A percentile compares a stretch with the other conserved stretches of the same genome.
These are phyloP conservation scores for Geotrichum citri-aurantii DNA, from an alignment of 1,139 yeast genomes.

Conservation along the genomic window DNA sequence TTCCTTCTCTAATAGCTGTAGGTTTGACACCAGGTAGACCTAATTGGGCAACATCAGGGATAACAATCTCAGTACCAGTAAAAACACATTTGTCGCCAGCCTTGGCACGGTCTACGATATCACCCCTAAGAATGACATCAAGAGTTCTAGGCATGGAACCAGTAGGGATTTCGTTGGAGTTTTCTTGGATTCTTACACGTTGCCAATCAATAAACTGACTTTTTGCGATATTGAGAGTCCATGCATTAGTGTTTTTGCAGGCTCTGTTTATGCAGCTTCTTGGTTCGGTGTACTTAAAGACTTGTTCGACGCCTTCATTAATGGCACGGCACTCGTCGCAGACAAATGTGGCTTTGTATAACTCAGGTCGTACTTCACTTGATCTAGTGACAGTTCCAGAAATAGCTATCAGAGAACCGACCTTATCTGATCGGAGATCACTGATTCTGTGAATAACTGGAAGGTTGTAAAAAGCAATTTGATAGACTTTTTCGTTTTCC, in stretches of 20 bases:
- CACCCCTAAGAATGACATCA: slow-evolving; percentile 90
- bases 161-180: slow-evolving; percentile 91
- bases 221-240: slow-evolving; percentile 79
- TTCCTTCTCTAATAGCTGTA: slow-evolving; percentile 64
- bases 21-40: slow-evolving; percentile 98
- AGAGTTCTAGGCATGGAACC: slow-evolving; percentile 98
- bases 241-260: slow-evolving; percentile 80
- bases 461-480: slow-evolving; percentile 81
- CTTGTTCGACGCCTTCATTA: slow-evolving; percentile 87
- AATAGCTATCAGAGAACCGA: slow-evolving; percentile 78
- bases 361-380: slow-evolving; percentile 94
- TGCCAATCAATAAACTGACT: slow-evolving; percentile 97
- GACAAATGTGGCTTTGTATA: slow-evolving; percentile 77
- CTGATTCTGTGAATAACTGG: slow-evolving; percentile 82
- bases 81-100: slow-evolving; percentile 97
- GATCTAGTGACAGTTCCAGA: slow-evolving; percentile 97
- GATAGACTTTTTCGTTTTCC: slow-evolving; percentile 72
- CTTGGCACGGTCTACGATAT: slow-evolving; percentile 90
- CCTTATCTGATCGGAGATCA: slow-evolving; percentile 82
- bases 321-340: slow-evolving; percentile 86
- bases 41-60: slow-evolving; percentile 90
- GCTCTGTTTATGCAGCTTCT: slow-evolving; percentile 82
- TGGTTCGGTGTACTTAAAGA: slow-evolving; percentile 92
- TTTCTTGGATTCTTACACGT: slow-evolving; percentile 91
- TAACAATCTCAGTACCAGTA: slow-evolving; percentile 92